These are phyloP conservation scores for Seminavis robusta DNA, from an alignment of 108 stramenopile genomes.

Conservation along the genomic window DNA sequence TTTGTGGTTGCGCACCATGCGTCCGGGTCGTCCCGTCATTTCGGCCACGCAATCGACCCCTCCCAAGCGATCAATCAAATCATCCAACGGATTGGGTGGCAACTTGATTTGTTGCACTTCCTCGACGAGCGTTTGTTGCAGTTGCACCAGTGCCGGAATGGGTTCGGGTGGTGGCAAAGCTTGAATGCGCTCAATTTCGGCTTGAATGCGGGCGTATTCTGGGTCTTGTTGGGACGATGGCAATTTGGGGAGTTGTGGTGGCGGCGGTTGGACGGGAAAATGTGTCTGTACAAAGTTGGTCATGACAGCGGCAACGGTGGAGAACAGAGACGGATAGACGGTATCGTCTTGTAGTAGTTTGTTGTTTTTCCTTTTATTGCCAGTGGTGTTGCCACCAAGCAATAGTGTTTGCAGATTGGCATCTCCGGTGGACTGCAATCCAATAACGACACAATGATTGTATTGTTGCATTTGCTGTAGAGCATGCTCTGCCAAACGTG, in stretches of 20 bases:
- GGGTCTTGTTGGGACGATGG: constrained; percentile 30
- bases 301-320: constrained; percentile 36
- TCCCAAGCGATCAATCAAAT: constrained; percentile 65
- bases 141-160: constrained; percentile 29
- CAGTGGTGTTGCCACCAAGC: constrained; percentile 17
- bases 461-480: constrained; percentile 32
- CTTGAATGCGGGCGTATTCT: constrained; percentile 19
- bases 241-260: constrained; percentile 31
- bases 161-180: constrained; percentile 38
- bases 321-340: constrained; percentile 22
- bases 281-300: constrained; percentile 39
- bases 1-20: constrained; percentile 41
- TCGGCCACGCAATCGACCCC: constrained; percentile 68
- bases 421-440: constrained; percentile 79
- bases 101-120: constrained; percentile 27
- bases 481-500: constrained; percentile 47
- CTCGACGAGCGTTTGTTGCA: constrained; percentile 22
- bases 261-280: constrained; percentile 42
- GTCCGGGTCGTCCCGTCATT: constrained; percentile 76
- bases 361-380: constrained; percentile 2
- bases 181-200: constrained; percentile 24
- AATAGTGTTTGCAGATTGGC: constrained; percentile 52
- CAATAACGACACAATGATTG: constrained; percentile 67
- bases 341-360: constrained; percentile 28
- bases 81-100: constrained; percentile 71